A percentile compares a stretch with the other conserved stretches of the same genome.
These are phyloP conservation scores for Omphalotus guepiniiformis DNA, from an alignment of 768 basidiomycete species.

Conservation along the genomic window DNA sequence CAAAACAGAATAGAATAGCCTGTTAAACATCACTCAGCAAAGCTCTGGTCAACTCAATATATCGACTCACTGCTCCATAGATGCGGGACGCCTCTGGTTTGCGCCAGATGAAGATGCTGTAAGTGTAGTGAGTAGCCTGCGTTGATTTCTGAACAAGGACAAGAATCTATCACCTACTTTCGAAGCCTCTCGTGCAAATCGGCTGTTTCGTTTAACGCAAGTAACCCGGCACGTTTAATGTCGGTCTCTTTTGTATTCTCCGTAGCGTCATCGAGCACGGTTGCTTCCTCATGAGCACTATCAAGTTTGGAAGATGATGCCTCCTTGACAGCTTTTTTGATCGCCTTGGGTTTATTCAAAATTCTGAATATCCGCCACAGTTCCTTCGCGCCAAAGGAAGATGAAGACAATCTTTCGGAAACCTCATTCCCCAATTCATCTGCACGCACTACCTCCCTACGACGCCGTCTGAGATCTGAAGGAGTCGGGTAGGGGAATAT, in stretches of 20 bases:
- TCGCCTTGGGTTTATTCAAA: conserved; percentile 33
- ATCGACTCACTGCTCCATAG: conserved; percentile 43
- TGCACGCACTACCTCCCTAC: conserved; percentile 44
- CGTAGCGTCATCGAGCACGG: conserved; percentile 26
- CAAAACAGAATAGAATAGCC: conserved; percentile 34
- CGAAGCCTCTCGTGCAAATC: conserved; percentile 62
- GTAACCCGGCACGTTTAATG: conserved; percentile 38
- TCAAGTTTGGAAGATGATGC: conserved; percentile 4
- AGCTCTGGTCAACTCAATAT: not conserved
- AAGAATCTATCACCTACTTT: conserved; percentile 51
- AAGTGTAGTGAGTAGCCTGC: not conserved
- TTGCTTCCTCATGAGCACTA: conserved; percentile 11
- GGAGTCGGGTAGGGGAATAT: conserved; percentile 53
- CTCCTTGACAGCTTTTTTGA: conserved; percentile 20
- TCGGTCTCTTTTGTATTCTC: conserved; percentile 35
- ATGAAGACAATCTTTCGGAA: conserved; percentile 41
- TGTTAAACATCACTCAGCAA: conserved; percentile 20
- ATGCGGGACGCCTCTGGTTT: conserved; percentile 43
- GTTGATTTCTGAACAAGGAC: conserved; percentile 3
- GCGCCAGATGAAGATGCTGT: conserved; percentile 68
- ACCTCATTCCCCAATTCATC: conserved; percentile 49
- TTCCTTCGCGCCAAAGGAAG: conserved; percentile 46
- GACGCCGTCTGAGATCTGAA: conserved; percentile 48
- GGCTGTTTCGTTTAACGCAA: conserved; percentile 41
- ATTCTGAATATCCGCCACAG: conserved; percentile 48